Base-by-base conservation (phyloP, 2,329 filamentous ascomycete genomes). In the Clonostachys sp. region DNA sequence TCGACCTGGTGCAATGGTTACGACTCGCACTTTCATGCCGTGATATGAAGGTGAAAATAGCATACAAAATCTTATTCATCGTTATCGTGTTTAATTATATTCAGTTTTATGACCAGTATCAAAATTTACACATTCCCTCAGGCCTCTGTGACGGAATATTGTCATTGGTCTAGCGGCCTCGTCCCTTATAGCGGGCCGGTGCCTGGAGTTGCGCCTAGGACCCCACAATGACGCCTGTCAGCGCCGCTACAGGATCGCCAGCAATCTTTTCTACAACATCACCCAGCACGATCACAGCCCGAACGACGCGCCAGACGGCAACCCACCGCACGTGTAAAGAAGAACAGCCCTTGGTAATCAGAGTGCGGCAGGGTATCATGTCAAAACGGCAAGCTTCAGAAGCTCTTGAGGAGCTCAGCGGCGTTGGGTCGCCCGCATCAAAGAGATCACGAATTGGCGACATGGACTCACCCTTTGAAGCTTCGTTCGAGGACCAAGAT, bases 381-480 rank as follows among this genome's bases (percentile, higher is more conserved):
- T 66, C 69, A 46, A 84, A 86, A 67, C 75, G 82, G 51, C 75
- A 76, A 48, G 82, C 81, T 48, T 74, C 76, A 33, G 80, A 84
- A 61, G 71, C 79, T 40, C 71, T 85, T 38, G 81, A 83, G 36
- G 78, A 83, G 51, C 62, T 80, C 41, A 64, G 66, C 36, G 78
- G 71, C 47, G 62, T 75, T 48, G 76, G 71, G 44, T 83, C 81
- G 34, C 81, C 81, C 5, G 76, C 74, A 34, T 78, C 78, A 18
- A 86, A 84, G 63, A 76, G 70, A 54, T 81, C 77, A 35, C 72
- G 80, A 51, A 61, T 73, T 35, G 77, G 72, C 52, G 74, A 78
- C 46, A 63, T 67, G 49, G 65, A 70, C 46, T 66, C 66, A 34
- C 64, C 67, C 34, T 56, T 64, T 24, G 61, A 61, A 41, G 64